These are phyloP conservation scores for Cladosporium halotolerans DNA, from an alignment of 2,329 filamentous ascomycete genomes.

Conservation along the genomic window DNA sequence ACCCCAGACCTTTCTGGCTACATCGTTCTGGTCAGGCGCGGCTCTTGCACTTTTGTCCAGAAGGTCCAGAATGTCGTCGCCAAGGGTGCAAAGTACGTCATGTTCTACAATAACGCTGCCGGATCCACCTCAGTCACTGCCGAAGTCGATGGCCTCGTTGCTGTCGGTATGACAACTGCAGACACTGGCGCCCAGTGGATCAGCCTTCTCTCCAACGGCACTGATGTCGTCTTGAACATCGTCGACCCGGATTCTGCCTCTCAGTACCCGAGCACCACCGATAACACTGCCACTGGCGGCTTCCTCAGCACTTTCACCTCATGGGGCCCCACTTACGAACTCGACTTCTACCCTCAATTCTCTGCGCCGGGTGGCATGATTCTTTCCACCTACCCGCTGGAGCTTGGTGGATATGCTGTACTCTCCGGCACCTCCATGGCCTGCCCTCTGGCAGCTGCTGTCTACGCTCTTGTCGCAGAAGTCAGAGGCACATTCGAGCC, in stretches of 20 bases:
- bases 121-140: slow-evolving; percentile 16
- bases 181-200: slow-evolving; percentile 20
- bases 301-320: slow-evolving; percentile 49
- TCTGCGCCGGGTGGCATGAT: slow-evolving; percentile 53
- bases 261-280: slow-evolving; percentile 11
- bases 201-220: slow-evolving; percentile 14
- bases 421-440: slow-evolving; percentile 56
- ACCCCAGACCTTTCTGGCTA: slow-evolving; percentile 53
- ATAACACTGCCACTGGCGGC: slow-evolving; percentile 38
- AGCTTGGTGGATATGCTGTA: slow-evolving; percentile 43
- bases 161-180: slow-evolving; percentile 22
- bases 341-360: slow-evolving; percentile 51
- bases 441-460: slow-evolving; percentile 50
- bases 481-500: slow-evolving; percentile 25
- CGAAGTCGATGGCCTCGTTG: slow-evolving; percentile 15
- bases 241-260: slow-evolving; percentile 17
- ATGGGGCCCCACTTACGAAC: slow-evolving; percentile 58
- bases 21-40: slow-evolving; percentile 56
- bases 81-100: slow-evolving; percentile 54
- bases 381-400: slow-evolving; percentile 50
- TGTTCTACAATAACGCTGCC: slow-evolving; percentile 52
- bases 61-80: slow-evolving; percentile 50
- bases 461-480: slow-evolving; percentile 28
- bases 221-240: slow-evolving; percentile 19
- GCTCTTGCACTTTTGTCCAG: slow-evolving; percentile 49